phyloP scores from a whole-genome alignment of 2,329 filamentous ascomycete genomes.

The Epichloe hybrida region DNA sequence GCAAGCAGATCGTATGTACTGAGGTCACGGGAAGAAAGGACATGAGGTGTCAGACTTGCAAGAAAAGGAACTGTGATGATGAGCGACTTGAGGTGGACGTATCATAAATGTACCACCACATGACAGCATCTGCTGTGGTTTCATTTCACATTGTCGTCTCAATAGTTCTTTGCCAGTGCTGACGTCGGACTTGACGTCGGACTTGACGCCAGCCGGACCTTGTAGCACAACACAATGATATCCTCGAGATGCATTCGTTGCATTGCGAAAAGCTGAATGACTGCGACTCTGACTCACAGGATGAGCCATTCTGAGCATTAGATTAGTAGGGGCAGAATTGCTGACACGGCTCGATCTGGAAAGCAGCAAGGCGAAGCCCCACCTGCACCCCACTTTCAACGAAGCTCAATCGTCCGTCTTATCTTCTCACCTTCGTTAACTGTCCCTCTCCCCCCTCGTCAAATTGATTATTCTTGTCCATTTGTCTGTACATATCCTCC shows the following conservation, averaged over 20 bases:
- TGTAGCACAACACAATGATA: no score
- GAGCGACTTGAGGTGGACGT: no score
- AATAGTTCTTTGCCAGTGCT: no score
- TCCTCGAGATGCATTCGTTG: not conserved
- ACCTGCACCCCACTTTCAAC: not conserved
- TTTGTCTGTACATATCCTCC: not conserved
- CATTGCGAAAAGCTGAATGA: not conserved
- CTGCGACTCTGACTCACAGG: conserved; percentile 1
- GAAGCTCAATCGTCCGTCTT: not conserved
- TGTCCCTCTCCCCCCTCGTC: not conserved
- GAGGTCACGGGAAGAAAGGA: no score
- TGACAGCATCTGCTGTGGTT: no score
- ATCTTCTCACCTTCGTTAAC: not conserved
- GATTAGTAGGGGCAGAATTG: no score
- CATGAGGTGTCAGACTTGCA: no score
- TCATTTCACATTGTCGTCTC: no score
- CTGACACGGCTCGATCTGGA: not conserved
- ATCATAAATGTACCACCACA: no score
- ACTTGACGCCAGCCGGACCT: no score
- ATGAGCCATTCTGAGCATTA: not conserved
- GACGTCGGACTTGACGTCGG: no score
- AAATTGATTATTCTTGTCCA: not conserved
- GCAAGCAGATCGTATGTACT: not conserved
- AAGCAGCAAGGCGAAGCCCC: not conserved
- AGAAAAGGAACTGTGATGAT: no score